phyloP scores from a whole-genome alignment of 2,329 filamentous ascomycete species.

The Zopfia rhizophila region DNA sequence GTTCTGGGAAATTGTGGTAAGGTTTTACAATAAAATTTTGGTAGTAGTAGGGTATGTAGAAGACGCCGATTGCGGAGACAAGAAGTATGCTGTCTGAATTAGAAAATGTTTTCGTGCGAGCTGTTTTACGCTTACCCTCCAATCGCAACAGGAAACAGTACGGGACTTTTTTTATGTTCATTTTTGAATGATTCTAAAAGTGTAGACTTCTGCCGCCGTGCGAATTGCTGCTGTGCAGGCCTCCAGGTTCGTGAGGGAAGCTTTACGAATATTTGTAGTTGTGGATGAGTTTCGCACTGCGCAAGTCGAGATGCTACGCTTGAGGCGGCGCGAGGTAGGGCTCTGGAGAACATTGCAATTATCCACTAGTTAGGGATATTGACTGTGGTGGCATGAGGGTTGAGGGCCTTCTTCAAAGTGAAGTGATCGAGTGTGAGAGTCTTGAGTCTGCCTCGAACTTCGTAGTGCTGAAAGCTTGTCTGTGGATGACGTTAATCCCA shows the following conservation, averaged over 20 bases:
- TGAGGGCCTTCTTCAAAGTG: neutral
- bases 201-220: constrained; percentile 40
- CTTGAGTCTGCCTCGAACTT: constrained; percentile 37
- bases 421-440: constrained; percentile 35
- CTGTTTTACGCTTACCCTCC: constrained; percentile 34
- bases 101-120: no score
- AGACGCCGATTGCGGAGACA: constrained; percentile 48
- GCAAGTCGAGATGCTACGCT: constrained; percentile 29
- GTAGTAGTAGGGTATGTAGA: constrained; percentile 61
- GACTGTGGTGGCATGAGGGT: constrained; percentile 26
- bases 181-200: constrained; percentile 39
- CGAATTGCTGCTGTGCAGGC: constrained; percentile 36
- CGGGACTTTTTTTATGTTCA: constrained; percentile 51
- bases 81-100: constrained; percentile 45
- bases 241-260: constrained; percentile 37
- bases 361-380: constrained; percentile 18
- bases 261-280: constrained; percentile 29
- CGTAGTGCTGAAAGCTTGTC: constrained; percentile 39
- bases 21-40: constrained; percentile 58
- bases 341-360: constrained; percentile 49
- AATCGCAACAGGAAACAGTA: constrained; percentile 50
- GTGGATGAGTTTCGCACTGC: constrained; percentile 37
- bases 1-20: constrained; percentile 71
- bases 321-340: constrained; percentile 38
- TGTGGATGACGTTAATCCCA: constrained; percentile 42